Evolutionary conservation across 441 rosid genomes (phyloP), one percentile per base, ranked within the genome.

Genomic region (Adansonia madagascariensis): DNA sequence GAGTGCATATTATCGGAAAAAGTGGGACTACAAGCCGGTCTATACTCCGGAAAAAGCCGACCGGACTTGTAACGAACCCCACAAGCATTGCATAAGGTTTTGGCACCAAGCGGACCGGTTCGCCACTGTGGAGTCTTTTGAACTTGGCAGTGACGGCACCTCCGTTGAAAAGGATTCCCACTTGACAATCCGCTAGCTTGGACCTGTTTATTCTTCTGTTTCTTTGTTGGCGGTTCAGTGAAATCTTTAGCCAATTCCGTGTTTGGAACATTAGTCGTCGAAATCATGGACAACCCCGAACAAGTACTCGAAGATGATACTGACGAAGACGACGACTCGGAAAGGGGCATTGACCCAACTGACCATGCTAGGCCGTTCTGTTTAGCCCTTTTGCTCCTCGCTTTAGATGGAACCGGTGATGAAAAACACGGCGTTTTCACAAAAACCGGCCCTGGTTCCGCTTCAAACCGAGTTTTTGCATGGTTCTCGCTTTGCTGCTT

Each of bases 111-210:
- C 9, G 68, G 68, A 63, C 68, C 68, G 75, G 88, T 78, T 77
- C 90, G 57, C 90, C 90, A 87, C 79, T 87, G 90, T 2, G 89
- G 88, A 17, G 88, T 85, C 86, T 82, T 87, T 66, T 83, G 85
- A 5, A 78, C 86, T 74, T 81, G 84, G 74, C 90, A 87, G 77
- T 87, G 90, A 66, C 85, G 85, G 59, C 90, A 87, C 27, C 84
- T 78, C 46, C 90, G 62, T 20, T 78, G 80, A 53, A 73, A 79
- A 43, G 71, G 64, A 53, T 22, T 71, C 31, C 44, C 73, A 6
- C 9, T 69, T 18, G 56, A 15, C 53, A 74, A 20, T 3, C 69
- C 78, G n/a, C 73, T 74, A 7, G 66, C 3, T 43, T 49, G 68
- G 66, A 31, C 79, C n/a, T 57, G 15, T 66, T 78, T 77, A 74